A percentile compares a stretch with the other conserved stretches of the same genome.
phyloP scores from a whole-genome alignment of 2,329 filamentous ascomycete species.

The Paramyrothecium roridum region DNA sequence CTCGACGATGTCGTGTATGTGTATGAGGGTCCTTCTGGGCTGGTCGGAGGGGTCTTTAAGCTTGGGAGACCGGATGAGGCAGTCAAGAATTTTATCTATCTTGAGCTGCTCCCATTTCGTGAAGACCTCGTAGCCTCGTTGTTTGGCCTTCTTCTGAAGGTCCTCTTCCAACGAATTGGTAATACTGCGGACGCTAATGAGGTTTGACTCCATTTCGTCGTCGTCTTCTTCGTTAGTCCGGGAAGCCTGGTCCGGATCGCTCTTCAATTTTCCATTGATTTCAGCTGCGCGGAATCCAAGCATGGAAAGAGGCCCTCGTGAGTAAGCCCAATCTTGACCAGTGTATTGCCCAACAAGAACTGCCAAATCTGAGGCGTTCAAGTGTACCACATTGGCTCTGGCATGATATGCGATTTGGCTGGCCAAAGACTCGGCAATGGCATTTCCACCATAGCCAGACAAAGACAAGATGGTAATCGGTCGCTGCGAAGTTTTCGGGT shows the following conservation, averaged over 20 bases:
- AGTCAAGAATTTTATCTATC: slow-evolving; percentile 53
- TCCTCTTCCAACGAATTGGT: slow-evolving; percentile 36
- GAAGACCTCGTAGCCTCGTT: slow-evolving; percentile 31
- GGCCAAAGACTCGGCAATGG: slow-evolving; percentile 48
- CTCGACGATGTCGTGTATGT: slow-evolving; percentile 78
- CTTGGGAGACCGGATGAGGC: slow-evolving; percentile 49
- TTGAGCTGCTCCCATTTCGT: slow-evolving; percentile 61
- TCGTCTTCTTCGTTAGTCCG: slow-evolving; percentile 29
- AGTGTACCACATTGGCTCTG: slow-evolving; percentile 62
- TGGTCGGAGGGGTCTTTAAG: slow-evolving; percentile 23
- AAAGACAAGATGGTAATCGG: slow-evolving; percentile 34
- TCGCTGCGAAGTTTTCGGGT: slow-evolving; percentile 29
- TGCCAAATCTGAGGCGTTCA: slow-evolving; percentile 69
- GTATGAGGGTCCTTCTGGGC: slow-evolving; percentile 62
- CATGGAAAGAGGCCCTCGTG: slow-evolving; percentile 46
- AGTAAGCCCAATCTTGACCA: slow-evolving; percentile 54
- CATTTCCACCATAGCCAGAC: slow-evolving; percentile 34
- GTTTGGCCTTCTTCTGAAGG: slow-evolving; percentile 35
- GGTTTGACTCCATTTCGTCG: slow-evolving; percentile 26
- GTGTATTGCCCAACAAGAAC: slow-evolving; percentile 68
- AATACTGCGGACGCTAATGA: slow-evolving; percentile 23
- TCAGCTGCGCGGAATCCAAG: slow-evolving; percentile 56
- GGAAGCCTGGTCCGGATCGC: slow-evolving; percentile 36
- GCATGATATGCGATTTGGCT: slow-evolving; percentile 59
- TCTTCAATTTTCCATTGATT: slow-evolving; percentile 50